A percentile compares a stretch with the other conserved stretches of the same genome.
phyloP scores from a whole-genome alignment of 1,284 basidiomycete genomes.

The Ceratobasidium sp. region DNA sequence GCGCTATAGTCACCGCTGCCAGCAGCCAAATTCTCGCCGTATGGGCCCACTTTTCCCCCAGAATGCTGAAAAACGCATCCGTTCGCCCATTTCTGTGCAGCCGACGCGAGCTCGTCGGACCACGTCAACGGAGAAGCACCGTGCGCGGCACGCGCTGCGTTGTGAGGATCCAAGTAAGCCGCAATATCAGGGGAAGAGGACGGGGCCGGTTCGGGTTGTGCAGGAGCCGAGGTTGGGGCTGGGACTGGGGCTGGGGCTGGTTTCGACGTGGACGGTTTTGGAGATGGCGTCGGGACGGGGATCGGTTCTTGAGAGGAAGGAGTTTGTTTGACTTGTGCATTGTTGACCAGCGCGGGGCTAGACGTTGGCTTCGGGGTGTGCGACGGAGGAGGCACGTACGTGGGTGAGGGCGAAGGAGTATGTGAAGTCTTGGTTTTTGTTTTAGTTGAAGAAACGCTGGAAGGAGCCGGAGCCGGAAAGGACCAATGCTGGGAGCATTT shows the following conservation, averaged over 20 bases:
- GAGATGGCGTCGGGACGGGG: not conserved
- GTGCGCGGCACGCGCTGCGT: constrained; percentile 55
- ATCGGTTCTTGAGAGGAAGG: not conserved
- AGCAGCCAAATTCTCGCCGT: constrained; percentile 64
- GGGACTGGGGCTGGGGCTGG: not conserved
- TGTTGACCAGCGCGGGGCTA: not conserved
- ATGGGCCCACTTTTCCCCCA: constrained; percentile 50
- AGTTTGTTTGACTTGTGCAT: not conserved
- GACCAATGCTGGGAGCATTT: constrained; percentile 15
- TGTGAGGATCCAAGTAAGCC: constrained; percentile 58
- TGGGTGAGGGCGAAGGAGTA: not conserved
- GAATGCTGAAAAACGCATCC: constrained; percentile 59
- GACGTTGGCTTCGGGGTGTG: not conserved
- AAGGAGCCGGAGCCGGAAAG: not conserved
- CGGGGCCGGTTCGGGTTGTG: not conserved
- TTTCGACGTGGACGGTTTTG: not conserved
- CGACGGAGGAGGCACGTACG: not conserved
- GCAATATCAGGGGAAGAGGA: not conserved
- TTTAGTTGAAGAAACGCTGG: not conserved
- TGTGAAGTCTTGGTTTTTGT: constrained; percentile 3
- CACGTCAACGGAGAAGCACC: constrained; percentile 56
- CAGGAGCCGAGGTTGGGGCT: not conserved
- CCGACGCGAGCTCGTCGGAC: constrained; percentile 56
- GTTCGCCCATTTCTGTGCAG: constrained; percentile 60
- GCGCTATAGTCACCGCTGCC: constrained; percentile 60